Percentiles rank a stretch among this genome's conserved stretches.
Conservation (phyloP, 441 rosid genomes). For the Bruguiera hainesii region DNA sequence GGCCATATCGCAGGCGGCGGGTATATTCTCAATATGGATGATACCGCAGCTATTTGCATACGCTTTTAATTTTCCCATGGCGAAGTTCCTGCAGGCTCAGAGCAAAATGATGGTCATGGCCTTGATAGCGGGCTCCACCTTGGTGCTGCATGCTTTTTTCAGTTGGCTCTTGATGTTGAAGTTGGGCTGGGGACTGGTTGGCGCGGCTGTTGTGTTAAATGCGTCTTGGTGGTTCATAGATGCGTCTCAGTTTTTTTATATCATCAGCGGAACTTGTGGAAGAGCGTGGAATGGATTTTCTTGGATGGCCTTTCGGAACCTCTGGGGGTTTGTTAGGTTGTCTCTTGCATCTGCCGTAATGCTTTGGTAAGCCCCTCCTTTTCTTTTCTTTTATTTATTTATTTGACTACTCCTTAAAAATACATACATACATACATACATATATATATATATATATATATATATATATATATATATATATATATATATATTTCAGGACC, state of each 20-base stretch:
- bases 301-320: constrained; percentile 52
- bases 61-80: constrained; percentile 71
- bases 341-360: constrained; percentile 71
- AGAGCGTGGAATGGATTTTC: constrained; percentile 71
- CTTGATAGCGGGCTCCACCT: constrained; percentile 52
- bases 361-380: constrained; percentile 52
- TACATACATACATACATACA: too few relatives aligned
- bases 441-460: too few relatives aligned
- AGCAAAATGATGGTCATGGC: constrained; percentile 75
- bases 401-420: background rate
- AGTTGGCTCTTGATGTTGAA: constrained; percentile 53
- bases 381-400: background rate
- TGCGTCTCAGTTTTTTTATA: constrained; percentile 31
- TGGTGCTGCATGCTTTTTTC: constrained; percentile 42
- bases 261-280: constrained; percentile 47
- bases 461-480: too few relatives aligned
- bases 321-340: constrained; percentile 59
- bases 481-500: too few relatives aligned
- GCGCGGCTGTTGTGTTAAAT: constrained; percentile 65
- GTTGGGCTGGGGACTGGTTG: constrained; percentile 62
- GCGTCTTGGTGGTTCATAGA: constrained; percentile 56
- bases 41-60: constrained; percentile 88
- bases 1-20: constrained; percentile 60
- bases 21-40: constrained; percentile 55
- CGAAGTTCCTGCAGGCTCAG: constrained; percentile 81